phyloP scores from a whole-genome alignment of 2,329 filamentous ascomycete species.

The Fusarium oxysporum region DNA sequence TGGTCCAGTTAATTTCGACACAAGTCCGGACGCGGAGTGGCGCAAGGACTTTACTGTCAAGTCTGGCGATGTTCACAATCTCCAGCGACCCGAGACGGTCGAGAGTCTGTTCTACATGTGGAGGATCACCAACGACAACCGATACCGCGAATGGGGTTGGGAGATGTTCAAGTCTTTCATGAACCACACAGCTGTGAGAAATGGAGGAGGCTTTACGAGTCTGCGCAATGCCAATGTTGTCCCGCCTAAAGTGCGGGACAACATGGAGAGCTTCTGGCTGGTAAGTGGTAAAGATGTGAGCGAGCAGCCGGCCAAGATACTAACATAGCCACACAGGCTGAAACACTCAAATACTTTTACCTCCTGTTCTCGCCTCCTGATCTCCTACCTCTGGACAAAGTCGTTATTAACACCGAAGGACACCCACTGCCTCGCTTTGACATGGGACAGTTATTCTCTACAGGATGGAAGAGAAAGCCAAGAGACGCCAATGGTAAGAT shows the following conservation, averaged over 20 bases:
- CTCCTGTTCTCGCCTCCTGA: conserved; percentile 89
- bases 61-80: conserved; percentile 86
- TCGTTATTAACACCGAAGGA: conserved; percentile 96
- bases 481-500: conserved; percentile 61
- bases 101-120: conserved; percentile 99
- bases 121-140: conserved; percentile 90
- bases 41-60: conserved; percentile 84
- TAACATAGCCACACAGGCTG: conserved; percentile 69
- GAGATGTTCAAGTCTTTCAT: conserved; percentile 96
- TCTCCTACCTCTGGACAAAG: conserved; percentile 83
- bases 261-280: conserved; percentile 99
- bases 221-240: conserved; percentile 78
- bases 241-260: conserved; percentile 79
- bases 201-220: conserved; percentile 85
- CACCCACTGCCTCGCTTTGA: conserved; percentile 91
- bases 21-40: conserved; percentile 71
- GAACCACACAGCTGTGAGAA: conserved; percentile 82
- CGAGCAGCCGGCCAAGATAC: neutral
- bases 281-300: conserved; percentile 60
- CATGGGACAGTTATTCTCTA: conserved; percentile 79
- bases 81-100: conserved; percentile 96
- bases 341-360: conserved; percentile 98
- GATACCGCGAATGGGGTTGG: conserved; percentile 97
- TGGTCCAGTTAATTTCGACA: conserved; percentile 63
- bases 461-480: conserved; percentile 82